Evolutionary conservation across 176 grass and related monocot genomes (phyloP).

Genomic region (Avena atlantica): DNA sequence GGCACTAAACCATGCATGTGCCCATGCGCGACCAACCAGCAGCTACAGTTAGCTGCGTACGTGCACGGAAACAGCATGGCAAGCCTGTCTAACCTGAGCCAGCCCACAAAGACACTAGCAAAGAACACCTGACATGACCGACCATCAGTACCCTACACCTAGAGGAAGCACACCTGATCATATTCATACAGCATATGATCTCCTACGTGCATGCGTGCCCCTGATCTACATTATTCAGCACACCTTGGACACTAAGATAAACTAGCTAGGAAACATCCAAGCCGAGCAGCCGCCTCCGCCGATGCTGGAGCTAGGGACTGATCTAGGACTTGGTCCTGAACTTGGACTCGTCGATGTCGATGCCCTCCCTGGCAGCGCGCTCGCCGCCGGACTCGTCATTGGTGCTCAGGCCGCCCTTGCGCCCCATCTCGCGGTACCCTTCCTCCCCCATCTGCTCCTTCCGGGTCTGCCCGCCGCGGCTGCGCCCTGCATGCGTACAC

Average conservation of each 20-base stretch:
- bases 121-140: no score
- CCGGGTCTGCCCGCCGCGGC: conserved; percentile 66
- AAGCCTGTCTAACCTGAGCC: no score
- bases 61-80: no score
- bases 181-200: background rate
- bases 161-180: background rate
- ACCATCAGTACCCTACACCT: no score
- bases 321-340: conserved; percentile 47
- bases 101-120: background rate
- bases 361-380: conserved; percentile 48
- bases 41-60: no score
- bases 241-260: background rate
- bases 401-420: conserved; percentile 58
- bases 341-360: conserved; percentile 75
- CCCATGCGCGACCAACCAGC: no score
- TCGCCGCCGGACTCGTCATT: conserved; percentile 55
- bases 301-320: no score
- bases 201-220: background rate
- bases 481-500: conserved; percentile 51
- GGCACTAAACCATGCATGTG: no score
- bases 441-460: conserved; percentile 64
- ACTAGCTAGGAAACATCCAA: no score
- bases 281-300: no score
- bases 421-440: conserved; percentile 64
- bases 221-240: conserved; percentile 29